A percentile compares a stretch with the other conserved stretches of the same genome.
Conservation (phyloP, 2,329 filamentous ascomycete genomes). For the Colletotrichum chrysophilum region DNA sequence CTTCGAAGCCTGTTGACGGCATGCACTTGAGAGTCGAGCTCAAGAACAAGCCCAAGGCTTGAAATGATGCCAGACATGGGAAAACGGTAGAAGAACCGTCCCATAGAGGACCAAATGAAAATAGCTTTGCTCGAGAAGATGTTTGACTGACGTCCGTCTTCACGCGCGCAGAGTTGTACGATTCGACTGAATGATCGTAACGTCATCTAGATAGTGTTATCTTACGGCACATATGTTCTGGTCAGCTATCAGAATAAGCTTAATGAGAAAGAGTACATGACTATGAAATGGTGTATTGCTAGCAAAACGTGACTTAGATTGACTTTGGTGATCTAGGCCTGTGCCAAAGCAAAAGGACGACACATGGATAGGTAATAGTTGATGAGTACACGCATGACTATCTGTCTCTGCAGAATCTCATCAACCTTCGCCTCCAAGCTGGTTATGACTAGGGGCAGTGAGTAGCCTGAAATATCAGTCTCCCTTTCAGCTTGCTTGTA, state of each 20-base stretch:
- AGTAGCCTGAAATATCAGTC: background rate
- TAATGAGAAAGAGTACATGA: background rate
- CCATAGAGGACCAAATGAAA: background rate
- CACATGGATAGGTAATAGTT: too few relatives aligned
- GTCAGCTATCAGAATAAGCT: background rate
- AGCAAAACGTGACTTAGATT: background rate
- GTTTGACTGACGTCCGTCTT: background rate
- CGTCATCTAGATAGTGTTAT: background rate
- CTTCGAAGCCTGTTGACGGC: slow-evolving; percentile 12
- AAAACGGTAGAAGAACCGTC: too few relatives aligned
- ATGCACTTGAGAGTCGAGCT: slow-evolving; percentile 10
- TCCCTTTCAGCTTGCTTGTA: background rate
- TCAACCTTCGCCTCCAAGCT: accelerated
- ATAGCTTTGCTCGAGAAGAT: background rate
- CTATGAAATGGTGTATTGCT: background rate
- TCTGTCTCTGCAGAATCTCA: background rate
- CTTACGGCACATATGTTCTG: background rate
- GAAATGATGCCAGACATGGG: background rate
- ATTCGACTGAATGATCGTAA: background rate
- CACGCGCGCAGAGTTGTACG: background rate
- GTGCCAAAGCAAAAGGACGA: too few relatives aligned
- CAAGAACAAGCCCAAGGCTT: background rate
- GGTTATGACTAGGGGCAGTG: background rate
- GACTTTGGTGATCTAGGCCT: too few relatives aligned
- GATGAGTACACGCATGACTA: background rate